Conservation (phyloP, 2,329 filamentous ascomycete genomes). For the Rhexocercosporidium sp. region DNA sequence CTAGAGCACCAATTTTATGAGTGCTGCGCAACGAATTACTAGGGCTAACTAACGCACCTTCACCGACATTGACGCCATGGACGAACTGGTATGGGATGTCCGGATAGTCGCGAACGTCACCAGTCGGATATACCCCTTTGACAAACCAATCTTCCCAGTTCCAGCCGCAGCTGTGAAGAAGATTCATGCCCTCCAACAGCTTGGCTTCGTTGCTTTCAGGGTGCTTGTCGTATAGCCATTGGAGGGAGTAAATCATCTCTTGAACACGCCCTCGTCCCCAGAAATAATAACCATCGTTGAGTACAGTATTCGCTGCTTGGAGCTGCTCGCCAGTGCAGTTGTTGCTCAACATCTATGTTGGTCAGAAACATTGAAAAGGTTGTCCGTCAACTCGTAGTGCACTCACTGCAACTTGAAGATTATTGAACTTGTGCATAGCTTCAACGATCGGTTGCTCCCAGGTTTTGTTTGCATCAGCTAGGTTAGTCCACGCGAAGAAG, state of each 20-base stretch:
- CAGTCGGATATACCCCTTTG: conserved; percentile 29
- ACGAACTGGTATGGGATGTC: conserved; percentile 20
- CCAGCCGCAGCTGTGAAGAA: conserved; percentile 28
- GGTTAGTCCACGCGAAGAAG: not conserved
- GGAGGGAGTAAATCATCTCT: conserved; percentile 43
- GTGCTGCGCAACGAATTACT: not conserved
- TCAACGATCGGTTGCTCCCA: not conserved
- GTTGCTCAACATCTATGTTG: conserved; percentile 1
- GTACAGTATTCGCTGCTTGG: not conserved
- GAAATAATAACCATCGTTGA: not conserved
- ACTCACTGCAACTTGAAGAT: not conserved
- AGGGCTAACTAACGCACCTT: conserved; percentile 4
- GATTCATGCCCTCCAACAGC: conserved; percentile 42
- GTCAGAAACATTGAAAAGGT: not conserved
- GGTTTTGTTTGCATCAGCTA: not conserved
- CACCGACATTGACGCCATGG: conserved; percentile 48
- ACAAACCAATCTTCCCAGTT: conserved; percentile 32
- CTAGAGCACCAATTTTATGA: conserved; percentile 30
- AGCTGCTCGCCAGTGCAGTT: conserved; percentile 4
- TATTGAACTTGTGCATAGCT: not conserved
- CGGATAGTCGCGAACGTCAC: not conserved
- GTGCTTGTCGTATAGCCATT: conserved; percentile 44
- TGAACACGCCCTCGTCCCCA: conserved; percentile 21
- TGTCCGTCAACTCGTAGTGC: not conserved
- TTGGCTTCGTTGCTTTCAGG: conserved; percentile 32